Conservation (phyloP, 768 basidiomycete species). For the Calocybe gangraenosa region DNA sequence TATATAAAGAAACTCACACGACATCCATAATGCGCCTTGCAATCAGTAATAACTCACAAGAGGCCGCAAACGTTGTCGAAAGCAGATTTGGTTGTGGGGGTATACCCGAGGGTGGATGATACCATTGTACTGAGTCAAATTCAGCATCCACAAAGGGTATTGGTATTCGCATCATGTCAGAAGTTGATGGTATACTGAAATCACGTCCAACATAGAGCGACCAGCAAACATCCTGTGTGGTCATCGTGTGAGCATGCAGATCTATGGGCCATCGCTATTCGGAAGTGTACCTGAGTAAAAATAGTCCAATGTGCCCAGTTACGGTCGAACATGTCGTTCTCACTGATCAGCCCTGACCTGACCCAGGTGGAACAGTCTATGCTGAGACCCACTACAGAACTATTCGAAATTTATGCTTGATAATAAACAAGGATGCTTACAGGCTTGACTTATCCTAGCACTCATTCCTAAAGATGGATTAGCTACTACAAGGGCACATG, state of each 20-base stretch:
- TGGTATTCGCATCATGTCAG: conserved; percentile 32
- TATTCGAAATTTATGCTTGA: no score
- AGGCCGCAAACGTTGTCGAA: conserved; percentile 45
- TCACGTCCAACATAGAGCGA: conserved; percentile 64
- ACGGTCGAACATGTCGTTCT: conserved; percentile 51
- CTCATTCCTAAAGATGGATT: conserved; percentile 41
- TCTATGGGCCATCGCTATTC: background rate
- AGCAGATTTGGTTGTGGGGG: conserved; percentile 37
- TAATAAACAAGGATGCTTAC: conserved; percentile 33
- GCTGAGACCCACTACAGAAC: conserved; percentile 58
- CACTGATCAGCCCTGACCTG: conserved; percentile 43
- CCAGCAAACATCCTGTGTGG: conserved; percentile 54
- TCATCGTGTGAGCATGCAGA: background rate
- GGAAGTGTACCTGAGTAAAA: conserved; percentile 41
- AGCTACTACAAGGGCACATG: conserved; percentile 7
- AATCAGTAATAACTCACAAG: conserved; percentile 45
- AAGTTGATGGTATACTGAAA: conserved; percentile 40
- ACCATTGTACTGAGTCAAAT: conserved; percentile 46
- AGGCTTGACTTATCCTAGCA: conserved; percentile 53
- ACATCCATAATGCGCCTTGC: conserved; percentile 51
- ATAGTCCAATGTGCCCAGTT: conserved; percentile 60
- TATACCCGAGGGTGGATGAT: conserved; percentile 34
- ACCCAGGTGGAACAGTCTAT: conserved; percentile 58
- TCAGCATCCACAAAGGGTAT: conserved; percentile 45
- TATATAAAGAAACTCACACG: conserved; percentile 34